Evolutionary conservation across 192 early-diverging fungal species (phyloP).

Genomic region (Phycomyces nitens): DNA sequence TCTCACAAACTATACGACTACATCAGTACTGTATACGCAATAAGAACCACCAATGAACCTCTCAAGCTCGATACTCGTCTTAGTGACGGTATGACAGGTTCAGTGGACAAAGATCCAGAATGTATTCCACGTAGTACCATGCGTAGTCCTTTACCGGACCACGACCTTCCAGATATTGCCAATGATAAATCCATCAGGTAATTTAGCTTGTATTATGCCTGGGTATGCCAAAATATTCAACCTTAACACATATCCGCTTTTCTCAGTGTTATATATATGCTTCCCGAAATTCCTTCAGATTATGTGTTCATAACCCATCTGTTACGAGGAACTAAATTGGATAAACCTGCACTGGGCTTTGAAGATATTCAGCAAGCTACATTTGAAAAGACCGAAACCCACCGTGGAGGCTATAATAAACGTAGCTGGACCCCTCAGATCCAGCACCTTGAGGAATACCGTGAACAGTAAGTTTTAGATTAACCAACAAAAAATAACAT

Average conservation of each 20-base stretch:
- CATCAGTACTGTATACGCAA: constrained; percentile 49
- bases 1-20: constrained; percentile 60
- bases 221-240: no score
- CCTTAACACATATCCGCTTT: no score
- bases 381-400: constrained; percentile 41
- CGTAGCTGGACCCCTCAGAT: constrained; percentile 38
- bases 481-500: no score
- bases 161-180: constrained; percentile 55
- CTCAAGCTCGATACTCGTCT: constrained; percentile 49
- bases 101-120: constrained; percentile 51
- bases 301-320: constrained; percentile 23
- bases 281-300: constrained; percentile 22
- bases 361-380: constrained; percentile 44
- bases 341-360: constrained; percentile 24
- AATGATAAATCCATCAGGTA: constrained; percentile 61
- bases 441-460: constrained; percentile 31
- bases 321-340: constrained; percentile 28
- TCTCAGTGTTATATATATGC: constrained; percentile 30
- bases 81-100: constrained; percentile 57
- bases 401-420: constrained; percentile 33
- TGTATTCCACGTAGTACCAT: constrained; percentile 63
- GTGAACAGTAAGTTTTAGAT: constrained; percentile 26
- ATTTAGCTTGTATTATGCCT: neutral
- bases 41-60: constrained; percentile 36
- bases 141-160: constrained; percentile 48